Evolutionary conservation across 2,329 filamentous ascomycete genomes (phyloP).

Genomic region (Emmonsiellopsis sp.): DNA sequence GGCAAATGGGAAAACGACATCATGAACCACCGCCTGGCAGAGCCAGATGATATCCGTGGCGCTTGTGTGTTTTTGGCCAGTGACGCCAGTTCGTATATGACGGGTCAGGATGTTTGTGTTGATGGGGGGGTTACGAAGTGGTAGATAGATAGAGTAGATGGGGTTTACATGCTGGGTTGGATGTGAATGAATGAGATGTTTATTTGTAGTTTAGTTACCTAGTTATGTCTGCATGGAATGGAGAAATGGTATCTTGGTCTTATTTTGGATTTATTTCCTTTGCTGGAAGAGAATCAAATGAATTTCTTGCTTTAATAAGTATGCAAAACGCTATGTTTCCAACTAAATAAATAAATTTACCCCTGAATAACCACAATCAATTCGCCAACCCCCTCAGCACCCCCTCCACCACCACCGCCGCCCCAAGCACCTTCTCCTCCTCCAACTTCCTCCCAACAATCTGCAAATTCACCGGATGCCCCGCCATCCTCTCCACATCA

Average conservation of each 20-base stretch:
- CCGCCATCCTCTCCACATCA: conserved; percentile 32
- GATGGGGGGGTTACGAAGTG: conserved; percentile 60
- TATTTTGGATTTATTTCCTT: no score
- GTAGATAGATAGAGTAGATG: conserved; percentile 12
- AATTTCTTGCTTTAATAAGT: not conserved
- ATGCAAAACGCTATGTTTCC: no score
- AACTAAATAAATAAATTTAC: no score
- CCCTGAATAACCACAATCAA: not conserved
- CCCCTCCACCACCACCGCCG: conserved; percentile 29
- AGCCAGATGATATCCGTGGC: conserved; percentile 8
- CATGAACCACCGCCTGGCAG: conserved; percentile 16
- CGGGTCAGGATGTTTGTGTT: conserved; percentile 61
- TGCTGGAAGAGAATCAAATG: not conserved
- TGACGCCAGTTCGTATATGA: conserved; percentile 10
- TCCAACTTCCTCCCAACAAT: conserved; percentile 44
- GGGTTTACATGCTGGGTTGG: not conserved
- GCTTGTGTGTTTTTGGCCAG: conserved; percentile 9
- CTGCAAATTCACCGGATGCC: conserved; percentile 46
- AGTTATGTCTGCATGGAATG: not conserved
- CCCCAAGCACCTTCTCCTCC: conserved; percentile 47
- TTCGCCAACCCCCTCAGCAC: conserved; percentile 4
- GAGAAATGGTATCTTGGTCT: no score
- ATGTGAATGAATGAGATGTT: not conserved
- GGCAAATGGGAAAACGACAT: conserved; percentile 67
- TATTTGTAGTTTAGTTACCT: not conserved